Conservation (phyloP, 345 rosid species). For the Bruguiera parviflora region DNA sequence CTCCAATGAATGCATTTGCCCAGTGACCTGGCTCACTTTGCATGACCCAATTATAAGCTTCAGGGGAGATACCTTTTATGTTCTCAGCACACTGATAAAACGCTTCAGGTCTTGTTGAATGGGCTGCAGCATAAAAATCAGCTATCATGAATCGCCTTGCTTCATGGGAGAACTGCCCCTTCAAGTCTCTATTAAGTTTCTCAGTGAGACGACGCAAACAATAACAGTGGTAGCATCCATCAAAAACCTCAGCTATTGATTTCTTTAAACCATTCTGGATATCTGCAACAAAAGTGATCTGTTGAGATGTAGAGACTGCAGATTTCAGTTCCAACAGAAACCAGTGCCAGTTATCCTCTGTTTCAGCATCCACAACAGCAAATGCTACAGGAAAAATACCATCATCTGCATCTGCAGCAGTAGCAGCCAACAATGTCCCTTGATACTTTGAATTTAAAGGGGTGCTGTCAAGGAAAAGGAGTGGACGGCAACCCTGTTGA, state of each 20-base stretch:
- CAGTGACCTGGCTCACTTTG: constrained; percentile 87
- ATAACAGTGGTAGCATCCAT: constrained; percentile 66
- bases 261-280: constrained; percentile 66
- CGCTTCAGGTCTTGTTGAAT: constrained; percentile 53
- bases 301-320: constrained; percentile 47
- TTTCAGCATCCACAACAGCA: constrained; percentile 76
- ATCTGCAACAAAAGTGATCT: constrained; percentile 79
- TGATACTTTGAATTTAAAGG: constrained; percentile 76
- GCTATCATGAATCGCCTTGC: constrained; percentile 77
- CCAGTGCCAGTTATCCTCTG: constrained; percentile 89
- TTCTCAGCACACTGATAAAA: constrained; percentile 56
- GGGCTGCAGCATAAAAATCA: constrained; percentile 78
- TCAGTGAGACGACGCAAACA: constrained; percentile 81
- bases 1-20: constrained; percentile 74
- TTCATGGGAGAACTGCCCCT: constrained; percentile 88
- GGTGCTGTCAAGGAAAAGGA: constrained; percentile 72
- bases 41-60: constrained; percentile 76
- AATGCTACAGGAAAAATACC: constrained; percentile 82
- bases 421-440: constrained; percentile 70
- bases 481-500: constrained; percentile 84
- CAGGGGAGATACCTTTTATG: constrained; percentile 71
- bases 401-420: constrained; percentile 72
- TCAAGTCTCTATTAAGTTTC: constrained; percentile 63
- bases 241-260: constrained; percentile 63
- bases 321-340: constrained; percentile 68